Evolutionary conservation across 768 basidiomycete species (phyloP).

Genomic region (Mycena vulgaris): DNA sequence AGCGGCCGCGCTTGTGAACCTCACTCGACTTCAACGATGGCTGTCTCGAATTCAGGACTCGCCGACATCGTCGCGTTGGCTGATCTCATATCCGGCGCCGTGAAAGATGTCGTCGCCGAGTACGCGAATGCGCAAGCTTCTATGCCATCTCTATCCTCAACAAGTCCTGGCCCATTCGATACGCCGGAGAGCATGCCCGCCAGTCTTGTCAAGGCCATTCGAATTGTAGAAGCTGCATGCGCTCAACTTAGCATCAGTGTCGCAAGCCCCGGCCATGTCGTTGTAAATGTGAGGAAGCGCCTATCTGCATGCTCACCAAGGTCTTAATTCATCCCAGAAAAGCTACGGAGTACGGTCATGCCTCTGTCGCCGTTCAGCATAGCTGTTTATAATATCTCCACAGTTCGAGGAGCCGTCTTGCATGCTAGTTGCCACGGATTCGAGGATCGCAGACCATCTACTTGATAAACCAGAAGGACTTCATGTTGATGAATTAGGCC

Average conservation of each 20-base stretch:
- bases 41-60: too few relatives aligned
- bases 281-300: conserved; percentile 27
- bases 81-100: too few relatives aligned
- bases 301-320: too few relatives aligned
- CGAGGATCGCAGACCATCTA: conserved; percentile 57
- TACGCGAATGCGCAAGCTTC: background rate
- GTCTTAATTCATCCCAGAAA: too few relatives aligned
- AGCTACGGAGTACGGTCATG: background rate
- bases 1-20: too few relatives aligned
- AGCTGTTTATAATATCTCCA: background rate
- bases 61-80: too few relatives aligned
- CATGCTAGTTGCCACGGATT: conserved; percentile 50
- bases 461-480: conserved; percentile 52
- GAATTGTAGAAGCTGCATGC: conserved; percentile 34
- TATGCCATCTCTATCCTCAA: conserved; percentile 49
- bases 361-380: too few relatives aligned
- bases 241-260: conserved; percentile 33
- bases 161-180: conserved; percentile 47
- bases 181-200: conserved; percentile 18
- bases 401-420: conserved; percentile 48
- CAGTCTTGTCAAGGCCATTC: conserved; percentile 24
- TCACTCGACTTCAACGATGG: too few relatives aligned
- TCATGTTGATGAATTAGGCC: conserved; percentile 50
- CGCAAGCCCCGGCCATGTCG: conserved; percentile 29
- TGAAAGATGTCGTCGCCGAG: too few relatives aligned